A percentile compares a stretch with the other conserved stretches of the same genome.
Conservation (phyloP, 139 green algal species). For the Pleodorina starrii region DNA sequence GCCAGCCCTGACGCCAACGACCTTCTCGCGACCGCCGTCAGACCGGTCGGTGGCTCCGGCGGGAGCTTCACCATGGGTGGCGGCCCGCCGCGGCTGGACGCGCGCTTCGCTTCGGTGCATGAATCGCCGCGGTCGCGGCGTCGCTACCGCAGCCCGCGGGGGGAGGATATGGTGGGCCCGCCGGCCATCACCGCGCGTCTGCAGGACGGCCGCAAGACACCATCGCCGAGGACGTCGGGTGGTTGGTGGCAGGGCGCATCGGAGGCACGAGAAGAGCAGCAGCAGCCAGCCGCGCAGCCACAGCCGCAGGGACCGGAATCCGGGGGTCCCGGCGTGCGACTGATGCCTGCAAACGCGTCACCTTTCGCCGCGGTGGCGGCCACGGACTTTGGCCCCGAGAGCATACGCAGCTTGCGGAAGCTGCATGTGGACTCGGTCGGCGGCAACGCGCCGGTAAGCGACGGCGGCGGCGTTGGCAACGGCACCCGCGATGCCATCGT, state of each 20-base stretch:
- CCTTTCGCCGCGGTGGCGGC: not conserved
- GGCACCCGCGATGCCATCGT: not conserved
- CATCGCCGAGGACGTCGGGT: slow-evolving; percentile 4
- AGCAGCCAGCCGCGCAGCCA: too few relatives aligned
- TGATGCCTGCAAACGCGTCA: not conserved
- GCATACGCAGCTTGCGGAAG: not conserved
- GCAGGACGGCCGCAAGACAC: slow-evolving; percentile 38
- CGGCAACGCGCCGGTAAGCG: not conserved
- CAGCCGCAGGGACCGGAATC: not conserved
- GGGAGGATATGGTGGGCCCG: slow-evolving; percentile 30
- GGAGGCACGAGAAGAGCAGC: too few relatives aligned
- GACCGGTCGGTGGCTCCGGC: not conserved
- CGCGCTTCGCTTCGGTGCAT: slow-evolving; percentile 1
- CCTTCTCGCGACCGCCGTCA: not conserved
- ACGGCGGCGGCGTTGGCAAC: not conserved
- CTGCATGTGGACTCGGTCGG: not conserved
- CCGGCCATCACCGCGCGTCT: slow-evolving; percentile 40
- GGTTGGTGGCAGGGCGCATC: not conserved
- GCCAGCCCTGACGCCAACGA: not conserved
- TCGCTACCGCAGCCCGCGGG: slow-evolving; percentile 34
- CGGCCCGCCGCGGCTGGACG: not conserved
- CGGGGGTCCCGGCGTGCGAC: not conserved
- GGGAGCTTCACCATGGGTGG: not conserved
- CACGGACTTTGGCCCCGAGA: not conserved
- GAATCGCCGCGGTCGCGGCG: slow-evolving; percentile 41